Evolutionary conservation across 1,284 basidiomycete genomes (phyloP), one percentile per base, ranked within the genome.

Genomic region (Ustilago curta): DNA sequence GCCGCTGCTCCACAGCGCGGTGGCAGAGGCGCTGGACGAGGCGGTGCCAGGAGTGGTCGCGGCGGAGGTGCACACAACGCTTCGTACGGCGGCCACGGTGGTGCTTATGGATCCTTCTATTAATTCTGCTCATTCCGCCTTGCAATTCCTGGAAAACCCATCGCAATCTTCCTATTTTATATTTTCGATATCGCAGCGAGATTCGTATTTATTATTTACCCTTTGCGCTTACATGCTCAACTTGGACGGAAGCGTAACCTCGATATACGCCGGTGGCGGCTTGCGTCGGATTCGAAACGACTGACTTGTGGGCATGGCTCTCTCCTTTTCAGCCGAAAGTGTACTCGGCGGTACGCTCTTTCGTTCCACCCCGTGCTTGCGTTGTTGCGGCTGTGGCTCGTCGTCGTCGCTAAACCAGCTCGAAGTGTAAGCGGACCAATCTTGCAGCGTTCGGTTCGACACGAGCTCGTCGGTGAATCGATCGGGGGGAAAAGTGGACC

Each of bases 41-140:
- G 67, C 8, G 53, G 59, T 6, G 42, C 49, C 11, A 29, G 51
- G 14, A 47, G 67, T 7, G 53, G 59, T 6, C 42, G 53, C 16
- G 59, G 63, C 8, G 32, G 53, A 11, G 45, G 45, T 12, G 32
- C 32, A 3, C 25, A 53, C 32, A 59, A 59, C 47, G 51, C 49
- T n/a, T 56, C 51, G 3, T 62, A 70, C 12, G 66, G 32, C 27
- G 71, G 71, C 6, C 44, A 43, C 23, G 70, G 71, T 8, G 71
- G 71, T 2, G 59, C 71, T 11, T 74, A 74, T 32, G 73, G 69
- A 0, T 61, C 60, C 1, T 76, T 75, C 58, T 72, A 68, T 58
- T 71, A 21, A 55, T n/a, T n/a, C n/a, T n/a, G n/a, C 32, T 21
- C 21, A 11, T 19, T 16, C 8, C 27, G n/a, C n/a, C 44, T 16